Percentiles rank a stretch among this genome's conserved stretches.
Evolutionary conservation across 1,139 yeast genomes (phyloP).

Genomic region (Protomyces macrosporus): DNA sequence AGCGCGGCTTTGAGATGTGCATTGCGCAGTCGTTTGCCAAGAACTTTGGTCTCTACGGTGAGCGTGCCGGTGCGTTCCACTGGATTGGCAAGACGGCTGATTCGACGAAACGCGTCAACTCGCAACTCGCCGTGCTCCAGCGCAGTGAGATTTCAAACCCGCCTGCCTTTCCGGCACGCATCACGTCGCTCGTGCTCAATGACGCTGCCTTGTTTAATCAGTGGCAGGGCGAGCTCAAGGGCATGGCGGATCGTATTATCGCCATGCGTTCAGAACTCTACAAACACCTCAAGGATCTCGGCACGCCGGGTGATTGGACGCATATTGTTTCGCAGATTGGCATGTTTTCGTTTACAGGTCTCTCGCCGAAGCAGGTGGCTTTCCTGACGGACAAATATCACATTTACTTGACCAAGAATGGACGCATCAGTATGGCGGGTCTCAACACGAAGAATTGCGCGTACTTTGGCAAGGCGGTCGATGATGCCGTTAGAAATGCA

Average conservation of each 20-base stretch:
- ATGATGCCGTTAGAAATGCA: conserved; percentile 54
- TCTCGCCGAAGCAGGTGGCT: conserved; percentile 70
- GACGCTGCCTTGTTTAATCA: conserved; percentile 56
- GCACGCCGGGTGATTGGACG: conserved; percentile 68
- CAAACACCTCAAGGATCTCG: conserved; percentile 50
- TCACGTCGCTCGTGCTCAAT: conserved; percentile 70
- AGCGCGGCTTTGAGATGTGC: conserved; percentile 49
- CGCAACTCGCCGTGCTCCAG: conserved; percentile 73
- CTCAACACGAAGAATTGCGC: conserved; percentile 72
- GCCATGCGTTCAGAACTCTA: conserved; percentile 54
- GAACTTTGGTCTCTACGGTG: conserved; percentile 95
- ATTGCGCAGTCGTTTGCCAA: conserved; percentile 92
- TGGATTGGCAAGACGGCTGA: conserved; percentile 42
- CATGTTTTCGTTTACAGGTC: conserved; percentile 94
- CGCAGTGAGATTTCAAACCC: conserved; percentile 91
- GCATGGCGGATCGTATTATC: conserved; percentile 73
- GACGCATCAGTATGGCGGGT: conserved; percentile 92
- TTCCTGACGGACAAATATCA: conserved; percentile 72
- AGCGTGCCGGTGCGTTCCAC: conserved; percentile 87
- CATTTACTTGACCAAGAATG: conserved; percentile 54
- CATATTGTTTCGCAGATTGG: conserved; percentile 87
- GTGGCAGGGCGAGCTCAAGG: conserved; percentile 73
- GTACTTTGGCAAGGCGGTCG: conserved; percentile 73
- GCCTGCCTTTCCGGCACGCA: conserved; percentile 87
- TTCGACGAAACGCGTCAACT: conserved; percentile 49